Evolutionary conservation across 139 green algal species (phyloP).

Genomic region (Chlamydomonas applanata): DNA sequence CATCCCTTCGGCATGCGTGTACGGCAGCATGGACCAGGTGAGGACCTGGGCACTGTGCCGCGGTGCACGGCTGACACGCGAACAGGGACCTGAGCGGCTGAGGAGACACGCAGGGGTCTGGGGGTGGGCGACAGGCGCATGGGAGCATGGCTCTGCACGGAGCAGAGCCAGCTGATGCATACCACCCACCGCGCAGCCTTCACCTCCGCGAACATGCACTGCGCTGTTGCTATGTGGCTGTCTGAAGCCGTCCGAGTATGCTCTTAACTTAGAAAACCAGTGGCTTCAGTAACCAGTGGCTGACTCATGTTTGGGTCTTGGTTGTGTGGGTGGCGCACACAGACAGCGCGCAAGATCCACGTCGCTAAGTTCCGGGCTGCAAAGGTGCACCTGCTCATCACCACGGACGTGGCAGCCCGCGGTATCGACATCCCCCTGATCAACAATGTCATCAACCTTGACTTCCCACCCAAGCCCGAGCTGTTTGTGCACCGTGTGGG

Average conservation of each 20-base stretch:
- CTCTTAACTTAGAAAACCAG: too few relatives aligned
- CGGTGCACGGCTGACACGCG: not conserved
- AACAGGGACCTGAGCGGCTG: not conserved
- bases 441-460: conserved; percentile 98
- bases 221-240: too few relatives aligned
- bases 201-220: too few relatives aligned
- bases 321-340: conserved; percentile 5
- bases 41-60: not conserved
- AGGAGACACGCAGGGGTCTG: too few relatives aligned
- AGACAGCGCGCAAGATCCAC: conserved; percentile 93
- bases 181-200: too few relatives aligned
- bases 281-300: too few relatives aligned
- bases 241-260: too few relatives aligned
- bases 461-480: conserved; percentile 91
- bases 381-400: conserved; percentile 75
- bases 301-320: too few relatives aligned
- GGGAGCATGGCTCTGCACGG: too few relatives aligned
- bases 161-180: too few relatives aligned
- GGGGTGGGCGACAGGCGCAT: too few relatives aligned
- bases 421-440: conserved; percentile 98
- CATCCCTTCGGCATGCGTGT: conserved; percentile 70
- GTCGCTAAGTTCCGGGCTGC: conserved; percentile 84
- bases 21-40: conserved; percentile 94
- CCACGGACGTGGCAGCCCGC: conserved; percentile 97
- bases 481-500: conserved; percentile 94